phyloP scores from a whole-genome alignment of 345 rosid genomes.

The Euphorbia tirucalli region DNA sequence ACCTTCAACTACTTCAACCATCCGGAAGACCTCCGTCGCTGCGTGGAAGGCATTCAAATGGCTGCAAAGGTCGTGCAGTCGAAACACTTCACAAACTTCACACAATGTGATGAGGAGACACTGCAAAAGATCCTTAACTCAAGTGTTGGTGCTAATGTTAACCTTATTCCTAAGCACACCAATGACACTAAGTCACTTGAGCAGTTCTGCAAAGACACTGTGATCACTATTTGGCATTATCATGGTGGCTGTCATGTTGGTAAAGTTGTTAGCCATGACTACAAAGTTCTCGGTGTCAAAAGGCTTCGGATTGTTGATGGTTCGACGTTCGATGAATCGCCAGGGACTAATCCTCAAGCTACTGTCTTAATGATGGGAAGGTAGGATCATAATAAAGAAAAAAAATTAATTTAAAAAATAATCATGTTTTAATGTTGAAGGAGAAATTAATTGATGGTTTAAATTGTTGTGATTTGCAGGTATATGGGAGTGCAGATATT shows the following conservation, averaged over 20 bases:
- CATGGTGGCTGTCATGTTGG: constrained; percentile 94
- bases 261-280: constrained; percentile 57
- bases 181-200: constrained; percentile 82
- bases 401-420: not conserved
- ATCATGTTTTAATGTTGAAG: too few relatives aligned
- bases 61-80: constrained; percentile 62
- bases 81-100: constrained; percentile 54
- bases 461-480: constrained; percentile 42
- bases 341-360: constrained; percentile 98
- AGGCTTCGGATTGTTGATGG: constrained; percentile 84
- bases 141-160: constrained; percentile 73
- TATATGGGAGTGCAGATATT: constrained; percentile 87
- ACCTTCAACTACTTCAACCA: constrained; percentile 90
- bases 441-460: not conserved
- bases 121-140: constrained; percentile 61
- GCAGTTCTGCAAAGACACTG: constrained; percentile 95
- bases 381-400: constrained; percentile 45
- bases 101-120: constrained; percentile 47
- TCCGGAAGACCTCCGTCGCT: constrained; percentile 64
- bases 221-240: constrained; percentile 95
- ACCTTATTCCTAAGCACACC: constrained; percentile 64
- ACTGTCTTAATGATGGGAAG: constrained; percentile 99
- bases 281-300: constrained; percentile 59
- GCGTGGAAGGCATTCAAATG: constrained; percentile 68
- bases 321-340: constrained; percentile 71